Base-by-base conservation (phyloP, 495 filamentous ascomycete species). In the Hypoxylon fuscum region DNA sequence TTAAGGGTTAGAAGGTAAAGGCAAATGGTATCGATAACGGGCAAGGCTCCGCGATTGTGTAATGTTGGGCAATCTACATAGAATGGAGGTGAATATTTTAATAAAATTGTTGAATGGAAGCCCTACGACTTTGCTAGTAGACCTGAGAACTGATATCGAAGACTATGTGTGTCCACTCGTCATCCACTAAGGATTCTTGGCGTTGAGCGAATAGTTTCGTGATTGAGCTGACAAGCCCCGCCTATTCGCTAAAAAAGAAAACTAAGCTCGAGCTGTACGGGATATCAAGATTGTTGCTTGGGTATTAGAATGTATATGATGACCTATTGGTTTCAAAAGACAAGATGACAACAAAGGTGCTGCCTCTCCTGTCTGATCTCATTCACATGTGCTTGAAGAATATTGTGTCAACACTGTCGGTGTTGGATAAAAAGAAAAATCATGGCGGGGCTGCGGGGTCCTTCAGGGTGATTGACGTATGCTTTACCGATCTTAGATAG, bases 371-470 rank as follows among this genome's bases (percentile, higher is more conserved):
- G 8, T 49, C 18, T 23, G 37, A 35, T 38, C 27, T 43, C 20
- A 44, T 58, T 43, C 27, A 42, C 8, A 32, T 35, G 18, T 25
- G 12, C 32, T 37, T 59, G 42, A 38, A 25, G 20, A 7, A 17
- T 45, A 27, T 57, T 40, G 18, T 53, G 27, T 43, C 15, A 51
- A 51, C 32, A 22, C 38, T 51, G n/a, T 37, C 38, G 31, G 35
- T 27, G 23, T 52, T 51, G 29, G 21, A 45, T 35, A 15, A 37
- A 45, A 44, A 20, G 51, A 52, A 32, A 48, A 41, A 9, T 5
- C 40, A 65, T 59, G 49, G 62, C 50, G 62, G 62, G 61, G 61
- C 59, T 22, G 62, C 50, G 62, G 62, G 61, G 61, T 64, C 22
- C 47, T 38, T 45, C 9, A 38, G 31, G 56, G 45, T 46, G 51